Conservation (phyloP, 306 rosid species). For the Lupinus albus region DNA sequence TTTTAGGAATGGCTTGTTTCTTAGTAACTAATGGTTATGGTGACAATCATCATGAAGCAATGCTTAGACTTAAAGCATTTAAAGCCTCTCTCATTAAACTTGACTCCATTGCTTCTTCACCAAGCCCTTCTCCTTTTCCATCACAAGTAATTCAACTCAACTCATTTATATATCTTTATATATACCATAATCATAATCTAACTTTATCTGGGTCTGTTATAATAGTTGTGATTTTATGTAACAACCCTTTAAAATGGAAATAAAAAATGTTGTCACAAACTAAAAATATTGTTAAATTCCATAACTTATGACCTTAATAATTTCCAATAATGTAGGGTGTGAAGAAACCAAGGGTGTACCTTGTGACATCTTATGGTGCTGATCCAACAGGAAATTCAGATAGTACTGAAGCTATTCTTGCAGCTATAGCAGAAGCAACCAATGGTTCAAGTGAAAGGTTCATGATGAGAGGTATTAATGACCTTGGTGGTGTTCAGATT, state of each 20-base stretch:
- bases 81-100: slow-evolving; percentile 48
- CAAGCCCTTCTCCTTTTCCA: slow-evolving; percentile 32
- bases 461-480: slow-evolving; percentile 58
- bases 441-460: slow-evolving; percentile 51
- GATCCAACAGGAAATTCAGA: slow-evolving; percentile 82
- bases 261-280: too few species aligned
- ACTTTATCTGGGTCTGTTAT: too few species aligned
- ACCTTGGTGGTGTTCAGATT: slow-evolving; percentile 79
- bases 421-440: slow-evolving; percentile 66
- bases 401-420: slow-evolving; percentile 68
- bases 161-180: slow-evolving; percentile 1
- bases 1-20: slow-evolving; percentile 36
- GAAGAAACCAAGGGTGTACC: slow-evolving; percentile 51
- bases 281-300: too few species aligned
- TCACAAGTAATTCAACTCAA: slow-evolving; percentile 39
- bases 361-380: slow-evolving; percentile 73
- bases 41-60: slow-evolving; percentile 32
- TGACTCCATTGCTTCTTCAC: slow-evolving; percentile 46
- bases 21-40: slow-evolving; percentile 35
- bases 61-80: slow-evolving; percentile 48
- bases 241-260: too few species aligned
- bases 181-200: neutral
- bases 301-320: neutral
- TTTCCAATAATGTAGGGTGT: slow-evolving; percentile 43
- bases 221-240: too few species aligned